Base-by-base conservation (phyloP, 768 basidiomycete genomes). In the Pulveroboletus sp. region DNA sequence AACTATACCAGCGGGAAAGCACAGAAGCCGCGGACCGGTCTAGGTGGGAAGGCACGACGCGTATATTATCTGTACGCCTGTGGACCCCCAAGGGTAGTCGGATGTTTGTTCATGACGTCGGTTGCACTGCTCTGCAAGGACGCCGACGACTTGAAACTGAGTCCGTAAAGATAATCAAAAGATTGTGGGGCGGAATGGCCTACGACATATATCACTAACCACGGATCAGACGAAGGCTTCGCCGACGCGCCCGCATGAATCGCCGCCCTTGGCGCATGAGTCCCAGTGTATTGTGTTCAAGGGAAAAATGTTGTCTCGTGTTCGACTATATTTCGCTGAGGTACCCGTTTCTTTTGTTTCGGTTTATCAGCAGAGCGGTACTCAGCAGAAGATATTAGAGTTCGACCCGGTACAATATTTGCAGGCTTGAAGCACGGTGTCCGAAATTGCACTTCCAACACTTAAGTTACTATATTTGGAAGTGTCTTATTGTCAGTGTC, bases 391-490 rank as follows among this genome's bases (percentile, higher is more conserved):
- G 12, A 39, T 16, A 17, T 13, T 22, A 23, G 44, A 32, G 11
- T 34, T 29, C 13, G 23, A 11, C 5, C 40, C 31, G 19, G 42
- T 36, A 26, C 37, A 23, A 22, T 17, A n/a, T 5, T n/a, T 47
- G 13, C 10, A 16, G 1, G 1, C 16, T n/a, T 4, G 22, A 14
- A 19, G 40, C 11, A 26, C 29, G 37, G 23, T 34, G 26, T 41
- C 4, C 11, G n/a, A n/a, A n/a, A 40, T 34, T 4, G 32, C 14
- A 5, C 16, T 3, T 19, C 9, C 34, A 60, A 51, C 22, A 60
- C 56, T 63, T 56, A 23, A 50, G 47, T 56, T 64, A 20, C 63
- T 42, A 2, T 3, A 58, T 64, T 50, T 48, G 55, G 63, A 39
- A 7, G 27, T 6, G 19, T 29, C 26, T 52, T 56, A 63, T 63